phyloP scores from a whole-genome alignment of 331 rosid species.

The Pyrus hybrid region DNA sequence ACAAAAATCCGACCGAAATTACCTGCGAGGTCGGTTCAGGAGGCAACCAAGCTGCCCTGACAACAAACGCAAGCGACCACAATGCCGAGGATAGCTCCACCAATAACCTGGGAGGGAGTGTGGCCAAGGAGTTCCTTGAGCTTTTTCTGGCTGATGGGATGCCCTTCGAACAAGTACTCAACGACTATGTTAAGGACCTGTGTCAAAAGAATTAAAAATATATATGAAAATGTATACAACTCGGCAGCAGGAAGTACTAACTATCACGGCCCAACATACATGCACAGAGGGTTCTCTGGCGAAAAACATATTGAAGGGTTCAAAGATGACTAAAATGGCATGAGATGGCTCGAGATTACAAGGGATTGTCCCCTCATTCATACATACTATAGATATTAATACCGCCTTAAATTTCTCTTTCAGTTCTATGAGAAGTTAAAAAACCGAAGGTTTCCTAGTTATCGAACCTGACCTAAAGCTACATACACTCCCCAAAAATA shows the following conservation, averaged over 20 bases:
- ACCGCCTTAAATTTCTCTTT: background rate
- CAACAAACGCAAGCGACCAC: constrained; percentile 61
- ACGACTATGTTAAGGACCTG: constrained; percentile 85
- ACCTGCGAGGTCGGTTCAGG: constrained; percentile 17
- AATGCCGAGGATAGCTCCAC: constrained; percentile 73
- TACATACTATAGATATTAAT: background rate
- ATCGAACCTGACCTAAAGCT: background rate
- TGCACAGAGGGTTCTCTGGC: no score
- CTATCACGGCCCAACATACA: accelerated
- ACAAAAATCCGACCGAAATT: constrained; percentile 20
- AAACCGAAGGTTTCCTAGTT: background rate
- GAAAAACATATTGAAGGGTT: no score
- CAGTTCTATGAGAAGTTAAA: background rate
- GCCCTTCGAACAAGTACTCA: constrained; percentile 74
- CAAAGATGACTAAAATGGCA: background rate
- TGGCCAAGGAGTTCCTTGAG: constrained; percentile 89
- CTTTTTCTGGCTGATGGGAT: constrained; percentile 80
- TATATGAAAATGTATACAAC: no score
- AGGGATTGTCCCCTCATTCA: background rate
- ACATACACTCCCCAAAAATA: background rate
- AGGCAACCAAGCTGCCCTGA: constrained; percentile 37
- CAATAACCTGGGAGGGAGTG: constrained; percentile 80
- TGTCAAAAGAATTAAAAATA: background rate
- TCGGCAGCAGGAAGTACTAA: background rate
- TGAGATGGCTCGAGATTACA: background rate